A percentile compares a stretch with the other conserved stretches of the same genome.
Evolutionary conservation across 305 asterid species (phyloP).

Genomic region (Fraxinus albicans): DNA sequence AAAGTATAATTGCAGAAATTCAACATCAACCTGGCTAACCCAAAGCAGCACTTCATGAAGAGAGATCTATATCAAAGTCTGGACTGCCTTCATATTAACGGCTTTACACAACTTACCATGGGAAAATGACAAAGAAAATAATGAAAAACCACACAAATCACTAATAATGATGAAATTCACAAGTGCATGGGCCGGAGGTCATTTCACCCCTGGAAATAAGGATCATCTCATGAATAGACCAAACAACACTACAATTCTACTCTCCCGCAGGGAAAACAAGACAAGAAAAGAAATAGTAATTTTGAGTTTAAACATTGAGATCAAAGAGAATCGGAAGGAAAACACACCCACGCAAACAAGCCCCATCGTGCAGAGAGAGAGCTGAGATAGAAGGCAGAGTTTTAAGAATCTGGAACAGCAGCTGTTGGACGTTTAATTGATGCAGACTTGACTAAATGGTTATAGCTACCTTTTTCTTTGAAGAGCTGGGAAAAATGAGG

Average conservation of each 20-base stretch:
- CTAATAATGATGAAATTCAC: not conserved
- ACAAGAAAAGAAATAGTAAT: not conserved
- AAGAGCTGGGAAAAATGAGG: slow-evolving; percentile 54
- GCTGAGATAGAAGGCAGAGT: not conserved
- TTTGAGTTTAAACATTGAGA: not conserved
- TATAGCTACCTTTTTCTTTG: slow-evolving; percentile 59
- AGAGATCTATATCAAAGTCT: not conserved
- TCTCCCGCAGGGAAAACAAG: not conserved
- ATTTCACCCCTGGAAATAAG: not conserved
- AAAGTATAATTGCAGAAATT: not conserved
- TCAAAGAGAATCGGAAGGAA: not conserved
- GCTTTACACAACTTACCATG: not conserved
- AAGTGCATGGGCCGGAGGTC: not conserved
- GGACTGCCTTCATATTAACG: not conserved
- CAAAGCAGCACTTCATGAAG: not conserved
- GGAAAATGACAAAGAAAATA: not conserved
- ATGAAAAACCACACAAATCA: not conserved
- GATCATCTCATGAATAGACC: not conserved
- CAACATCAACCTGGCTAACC: not conserved
- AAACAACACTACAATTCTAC: not conserved
- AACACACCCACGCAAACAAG: not conserved
- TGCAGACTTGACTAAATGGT: slow-evolving; percentile 40
- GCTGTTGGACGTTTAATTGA: slow-evolving; percentile 14
- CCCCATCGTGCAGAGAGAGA: not conserved
- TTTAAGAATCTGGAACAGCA: not conserved